phyloP scores from a whole-genome alignment of 2,329 filamentous ascomycete genomes.

The Hymenoscyphus fructigenus region DNA sequence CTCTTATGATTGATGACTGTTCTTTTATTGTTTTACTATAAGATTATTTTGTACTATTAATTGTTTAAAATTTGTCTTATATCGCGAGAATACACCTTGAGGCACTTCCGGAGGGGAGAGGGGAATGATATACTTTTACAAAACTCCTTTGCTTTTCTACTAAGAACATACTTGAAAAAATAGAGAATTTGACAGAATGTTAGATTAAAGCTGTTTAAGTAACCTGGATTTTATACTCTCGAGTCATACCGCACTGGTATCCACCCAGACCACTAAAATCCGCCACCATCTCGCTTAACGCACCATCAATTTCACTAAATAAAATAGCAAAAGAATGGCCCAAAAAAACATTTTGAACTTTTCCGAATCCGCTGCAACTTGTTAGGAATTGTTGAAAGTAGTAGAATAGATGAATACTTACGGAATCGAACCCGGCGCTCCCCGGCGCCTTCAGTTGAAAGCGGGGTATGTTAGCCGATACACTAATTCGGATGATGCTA shows the following conservation, averaged over 20 bases:
- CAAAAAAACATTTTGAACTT: neutral
- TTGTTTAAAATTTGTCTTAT: neutral
- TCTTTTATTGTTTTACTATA: slow-evolving; percentile 1
- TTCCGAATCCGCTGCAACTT: slow-evolving; percentile 2
- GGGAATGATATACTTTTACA: neutral
- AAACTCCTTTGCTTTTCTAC: neutral
- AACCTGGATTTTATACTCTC: too few relatives aligned
- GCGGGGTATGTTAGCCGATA: slow-evolving; percentile 10
- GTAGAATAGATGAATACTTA: neutral
- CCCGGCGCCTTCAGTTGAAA: slow-evolving; percentile 1
- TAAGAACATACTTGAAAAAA: too few relatives aligned
- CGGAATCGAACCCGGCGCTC: slow-evolving; percentile 12
- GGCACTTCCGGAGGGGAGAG: neutral
- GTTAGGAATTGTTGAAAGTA: neutral
- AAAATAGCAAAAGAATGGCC: neutral
- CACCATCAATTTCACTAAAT: neutral
- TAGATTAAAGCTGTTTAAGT: too few relatives aligned
- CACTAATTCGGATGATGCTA: slow-evolving; percentile 5
- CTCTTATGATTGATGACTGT: neutral
- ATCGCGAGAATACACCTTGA: neutral
- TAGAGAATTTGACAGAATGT: too few relatives aligned
- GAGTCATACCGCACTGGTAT: too few relatives aligned
- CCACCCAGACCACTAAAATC: neutral
- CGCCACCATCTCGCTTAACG: neutral
- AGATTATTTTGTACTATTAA: slow-evolving; percentile 3